Evolutionary conservation across 176 grass and related monocot species (phyloP), one percentile per base, ranked within the genome.

Genomic region (Rhynchospora pubera): DNA sequence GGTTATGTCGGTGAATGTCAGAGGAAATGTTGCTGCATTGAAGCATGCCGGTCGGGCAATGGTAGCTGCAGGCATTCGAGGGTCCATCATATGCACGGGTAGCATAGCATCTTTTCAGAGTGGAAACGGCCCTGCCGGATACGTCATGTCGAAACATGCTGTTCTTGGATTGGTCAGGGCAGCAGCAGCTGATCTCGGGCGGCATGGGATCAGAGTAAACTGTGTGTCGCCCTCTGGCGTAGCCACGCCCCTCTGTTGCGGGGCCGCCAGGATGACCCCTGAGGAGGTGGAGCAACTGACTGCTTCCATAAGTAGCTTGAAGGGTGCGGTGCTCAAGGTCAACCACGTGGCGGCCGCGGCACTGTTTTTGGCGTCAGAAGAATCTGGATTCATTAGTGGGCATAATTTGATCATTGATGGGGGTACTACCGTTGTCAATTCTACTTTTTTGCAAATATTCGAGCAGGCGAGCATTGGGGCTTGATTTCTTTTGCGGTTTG

Each of bases 351-450:
- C 92, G 0, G 81, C 90, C 32, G 90, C 94, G 0, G 90, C 90
- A 8, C 71, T 97, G 1, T 97, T 92, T 83, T 77, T 97, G 5
- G 92, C 94, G 0, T 94, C 91, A 8, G 88, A 97, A 57, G 86
- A 97, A 83, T 90, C 86, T 0, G 90, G 21, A 15, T 90, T 89
- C 86, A 78, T 97, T 30, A 90, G 86, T 51, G 91, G 91, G 0
- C 94, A 94, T 50, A 94, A 97, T 85, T 81, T 97, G 53, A 74
- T 92, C 26, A 80, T 97, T 62, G 91, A 97, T 68, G 94, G 94
- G 51, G 94, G 85, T 52, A 81, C 34, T 57, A 91, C 91, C 56
- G 81, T 67, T 12, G 83, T 89, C 79, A 93, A 91, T 85, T 24
- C 64, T 60, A 70, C n/a, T 85, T 55, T 83, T 59, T 57, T 87